Evolutionary conservation across 1,139 yeast genomes (phyloP).

Genomic region (Debaryomyces singareniensis): DNA sequence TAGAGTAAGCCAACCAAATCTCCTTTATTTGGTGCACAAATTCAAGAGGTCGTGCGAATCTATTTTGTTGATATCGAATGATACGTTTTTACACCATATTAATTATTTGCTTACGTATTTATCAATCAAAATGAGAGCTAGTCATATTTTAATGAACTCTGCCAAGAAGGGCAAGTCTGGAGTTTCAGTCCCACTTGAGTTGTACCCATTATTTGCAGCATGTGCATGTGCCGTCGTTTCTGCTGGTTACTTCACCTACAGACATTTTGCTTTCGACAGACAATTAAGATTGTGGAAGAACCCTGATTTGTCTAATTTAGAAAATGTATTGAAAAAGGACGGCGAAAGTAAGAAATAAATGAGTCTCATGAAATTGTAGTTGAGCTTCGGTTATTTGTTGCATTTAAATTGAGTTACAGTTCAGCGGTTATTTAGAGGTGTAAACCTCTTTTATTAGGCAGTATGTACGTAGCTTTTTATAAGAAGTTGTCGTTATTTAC

Average conservation of each 20-base stretch:
- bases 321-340: slow-evolving; percentile 52
- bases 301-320: slow-evolving; percentile 52
- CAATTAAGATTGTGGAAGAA: slow-evolving; percentile 68
- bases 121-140: slow-evolving; percentile 44
- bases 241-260: slow-evolving; percentile 63
- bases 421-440: too few species aligned
- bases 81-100: too few species aligned
- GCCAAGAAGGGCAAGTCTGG: slow-evolving; percentile 21
- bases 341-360: too few species aligned
- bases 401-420: too few species aligned
- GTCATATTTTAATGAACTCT: slow-evolving; percentile 47
- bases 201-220: slow-evolving; percentile 65
- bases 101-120: background rate
- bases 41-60: too few species aligned
- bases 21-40: too few species aligned
- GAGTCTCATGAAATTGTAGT: background rate
- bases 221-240: slow-evolving; percentile 61
- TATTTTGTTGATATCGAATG: too few species aligned
- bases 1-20: too few species aligned
- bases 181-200: slow-evolving; percentile 54
- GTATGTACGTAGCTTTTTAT: too few species aligned
- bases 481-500: background rate
- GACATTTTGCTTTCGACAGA: slow-evolving; percentile 61
- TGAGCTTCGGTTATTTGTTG: too few species aligned
- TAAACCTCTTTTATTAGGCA: too few species aligned